These are phyloP conservation scores for Botryotinia calthae DNA, from an alignment of 2,329 filamentous ascomycete species.

Conservation along the genomic window DNA sequence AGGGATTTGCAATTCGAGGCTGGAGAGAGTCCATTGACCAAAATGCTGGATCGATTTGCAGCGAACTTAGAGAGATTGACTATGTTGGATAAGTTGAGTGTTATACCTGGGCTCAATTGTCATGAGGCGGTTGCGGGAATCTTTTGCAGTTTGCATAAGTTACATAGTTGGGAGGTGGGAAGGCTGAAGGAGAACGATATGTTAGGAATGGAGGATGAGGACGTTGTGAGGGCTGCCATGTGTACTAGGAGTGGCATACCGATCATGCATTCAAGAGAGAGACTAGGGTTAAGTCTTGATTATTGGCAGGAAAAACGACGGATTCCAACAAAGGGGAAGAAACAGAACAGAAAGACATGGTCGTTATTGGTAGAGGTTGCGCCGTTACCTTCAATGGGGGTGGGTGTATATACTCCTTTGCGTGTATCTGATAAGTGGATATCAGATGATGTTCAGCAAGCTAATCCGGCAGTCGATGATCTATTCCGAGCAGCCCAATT, in stretches of 20 bases:
- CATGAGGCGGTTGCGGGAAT: slow-evolving; percentile 75
- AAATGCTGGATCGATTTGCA: slow-evolving; percentile 68
- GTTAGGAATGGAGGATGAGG: slow-evolving; percentile 47
- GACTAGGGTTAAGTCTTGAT: slow-evolving; percentile 68
- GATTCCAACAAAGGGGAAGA: slow-evolving; percentile 41
- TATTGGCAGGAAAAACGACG: slow-evolving; percentile 71
- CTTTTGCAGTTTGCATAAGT: slow-evolving; percentile 63
- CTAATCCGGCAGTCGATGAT: slow-evolving; percentile 47
- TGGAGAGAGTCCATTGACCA: slow-evolving; percentile 63
- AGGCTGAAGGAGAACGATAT: slow-evolving; percentile 50
- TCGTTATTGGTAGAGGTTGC: slow-evolving; percentile 66
- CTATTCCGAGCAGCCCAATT: slow-evolving; percentile 37
- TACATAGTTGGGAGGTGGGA: slow-evolving; percentile 70
- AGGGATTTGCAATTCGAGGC: slow-evolving; percentile 59
- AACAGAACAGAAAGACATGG: slow-evolving; percentile 51
- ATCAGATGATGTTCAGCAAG: slow-evolving; percentile 62
- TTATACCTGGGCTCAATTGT: slow-evolving; percentile 66
- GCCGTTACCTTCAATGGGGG: slow-evolving; percentile 42
- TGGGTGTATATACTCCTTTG: slow-evolving; percentile 53
- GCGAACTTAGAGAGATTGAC: slow-evolving; percentile 69
- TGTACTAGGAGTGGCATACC: slow-evolving; percentile 70
- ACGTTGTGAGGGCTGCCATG: slow-evolving; percentile 42
- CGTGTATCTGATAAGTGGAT: slow-evolving; percentile 75
- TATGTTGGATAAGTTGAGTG: slow-evolving; percentile 68
- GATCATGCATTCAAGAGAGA: slow-evolving; percentile 64